Conservation (phyloP, 331 rosid genomes). For the Phaseolus coccineus region DNA sequence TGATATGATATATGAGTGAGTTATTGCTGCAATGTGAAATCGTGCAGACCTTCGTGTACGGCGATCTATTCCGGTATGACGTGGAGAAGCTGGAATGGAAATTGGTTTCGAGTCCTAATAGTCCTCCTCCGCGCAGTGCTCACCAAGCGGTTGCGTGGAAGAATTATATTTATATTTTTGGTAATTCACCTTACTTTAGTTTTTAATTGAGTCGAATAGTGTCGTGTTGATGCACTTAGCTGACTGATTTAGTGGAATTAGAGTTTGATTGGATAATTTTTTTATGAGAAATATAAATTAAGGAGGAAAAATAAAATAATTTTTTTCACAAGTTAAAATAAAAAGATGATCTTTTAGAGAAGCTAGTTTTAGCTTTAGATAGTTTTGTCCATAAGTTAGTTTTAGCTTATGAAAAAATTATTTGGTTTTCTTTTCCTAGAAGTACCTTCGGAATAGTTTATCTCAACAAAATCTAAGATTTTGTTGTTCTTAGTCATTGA, state of each 20-base stretch:
- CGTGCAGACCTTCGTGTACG: slow-evolving; percentile 83
- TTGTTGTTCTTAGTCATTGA: background rate
- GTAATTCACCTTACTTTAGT: slow-evolving; percentile 47
- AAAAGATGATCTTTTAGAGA: too few relatives aligned
- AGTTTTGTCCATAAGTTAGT: too few relatives aligned
- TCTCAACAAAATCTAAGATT: too few relatives aligned
- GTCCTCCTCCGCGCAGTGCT: slow-evolving; percentile 99
- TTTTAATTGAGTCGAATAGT: background rate
- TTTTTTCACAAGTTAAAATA: too few relatives aligned
- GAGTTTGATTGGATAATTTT: background rate
- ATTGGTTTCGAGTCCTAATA: slow-evolving; percentile 86
- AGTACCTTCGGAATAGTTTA: background rate
- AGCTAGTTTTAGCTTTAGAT: too few relatives aligned
- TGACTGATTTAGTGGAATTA: background rate
- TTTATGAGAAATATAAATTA: background rate
- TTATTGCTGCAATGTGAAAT: slow-evolving; percentile 34
- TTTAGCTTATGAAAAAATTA: background rate
- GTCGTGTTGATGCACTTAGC: background rate
- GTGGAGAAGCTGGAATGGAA: slow-evolving; percentile 96
- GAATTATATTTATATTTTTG: slow-evolving; percentile 86
- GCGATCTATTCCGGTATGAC: slow-evolving; percentile 87
- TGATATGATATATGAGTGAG: background rate
- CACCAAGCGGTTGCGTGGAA: slow-evolving; percentile 98
- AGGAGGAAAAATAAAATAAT: background rate
- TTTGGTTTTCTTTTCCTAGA: too few relatives aligned